Base-by-base conservation (phyloP, 768 basidiomycete species). In the Lanmaoa rubissima region DNA sequence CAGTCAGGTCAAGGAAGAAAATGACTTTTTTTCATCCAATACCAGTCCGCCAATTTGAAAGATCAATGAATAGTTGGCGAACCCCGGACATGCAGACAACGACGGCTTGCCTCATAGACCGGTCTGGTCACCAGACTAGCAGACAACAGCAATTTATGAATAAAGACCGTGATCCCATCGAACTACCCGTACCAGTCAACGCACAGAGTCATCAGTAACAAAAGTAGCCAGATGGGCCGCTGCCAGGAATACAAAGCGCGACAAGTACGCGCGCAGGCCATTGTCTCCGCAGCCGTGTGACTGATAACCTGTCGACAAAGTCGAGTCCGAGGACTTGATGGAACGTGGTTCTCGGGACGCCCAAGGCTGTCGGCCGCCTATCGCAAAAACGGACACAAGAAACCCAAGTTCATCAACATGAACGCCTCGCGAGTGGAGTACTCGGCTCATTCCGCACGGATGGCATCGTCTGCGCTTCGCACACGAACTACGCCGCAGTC, bases 201-300 rank as follows among this genome's bases (percentile, higher is more conserved):
- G n/a, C 36, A 28, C 43, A 28, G 31, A 21, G 0, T 28, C 4
- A 8, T 53, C 53, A 60, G 5, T 61, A 54, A 57, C 65, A 28
- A 65, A 52, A 67, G 61, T 17, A 69, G 9, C 41, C 61, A 53
- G n/a, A 64, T 40, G 14, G 21, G 21, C 21, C 21, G 51, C n/a
- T n/a, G n/a, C n/a, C 47, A 24, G 63, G 54, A 24, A 58, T 53
- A 63, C 64, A 65, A 39, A 57, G 49, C 19, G 21, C 21, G 21
- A 24, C 21, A 24, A 24, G 21, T 24, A 24, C 21, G 21, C 21
- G 59, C 48, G 34, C 57, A 61, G 47, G 58, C 57, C 21, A 58
- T 48, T 5, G 55, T 47, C 36, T 61, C 60, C 41, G 41, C 53
- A 41, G 46, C 58, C 4, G 58, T 62, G 62, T 48, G 58, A 35